phyloP scores from a whole-genome alignment of 345 rosid species.

The Lumnitzera racemosa region DNA sequence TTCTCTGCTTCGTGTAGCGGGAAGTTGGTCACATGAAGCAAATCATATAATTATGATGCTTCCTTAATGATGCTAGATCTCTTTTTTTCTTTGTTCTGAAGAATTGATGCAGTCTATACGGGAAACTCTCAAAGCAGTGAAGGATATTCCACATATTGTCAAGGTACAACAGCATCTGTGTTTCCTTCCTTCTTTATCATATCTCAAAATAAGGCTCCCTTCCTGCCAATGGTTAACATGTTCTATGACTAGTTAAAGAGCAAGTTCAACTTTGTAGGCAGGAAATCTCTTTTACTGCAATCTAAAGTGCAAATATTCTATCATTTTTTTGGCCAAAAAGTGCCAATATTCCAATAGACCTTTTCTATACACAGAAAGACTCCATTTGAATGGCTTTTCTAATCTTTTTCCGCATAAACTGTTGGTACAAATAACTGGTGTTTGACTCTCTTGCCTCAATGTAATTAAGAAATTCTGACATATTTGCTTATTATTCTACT shows the following conservation, averaged over 20 bases:
- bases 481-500: constrained; percentile 17
- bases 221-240: not conserved
- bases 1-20: too few relatives aligned
- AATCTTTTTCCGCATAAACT: too few relatives aligned
- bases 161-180: constrained; percentile 39
- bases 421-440: not conserved
- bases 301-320: too few relatives aligned
- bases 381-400: too few relatives aligned
- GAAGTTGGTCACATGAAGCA: too few relatives aligned
- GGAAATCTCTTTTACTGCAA: too few relatives aligned
- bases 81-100: constrained; percentile 74
- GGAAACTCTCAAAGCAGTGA: constrained; percentile 81
- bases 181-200: constrained; percentile 6
- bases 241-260: too few relatives aligned
- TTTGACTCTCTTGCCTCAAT: constrained; percentile 3
- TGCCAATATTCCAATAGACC: too few relatives aligned
- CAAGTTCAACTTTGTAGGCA: too few relatives aligned
- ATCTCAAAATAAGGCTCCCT: constrained; percentile 3
- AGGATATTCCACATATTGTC: constrained; percentile 70
- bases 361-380: too few relatives aligned
- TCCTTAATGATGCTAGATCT: constrained; percentile 61
- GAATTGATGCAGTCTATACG: constrained; percentile 72
- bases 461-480: not conserved
- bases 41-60: not conserved
- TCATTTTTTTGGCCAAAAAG: too few relatives aligned